phyloP scores from a whole-genome alignment of 1,284 basidiomycete species.

The Rhodotorula sp. region DNA sequence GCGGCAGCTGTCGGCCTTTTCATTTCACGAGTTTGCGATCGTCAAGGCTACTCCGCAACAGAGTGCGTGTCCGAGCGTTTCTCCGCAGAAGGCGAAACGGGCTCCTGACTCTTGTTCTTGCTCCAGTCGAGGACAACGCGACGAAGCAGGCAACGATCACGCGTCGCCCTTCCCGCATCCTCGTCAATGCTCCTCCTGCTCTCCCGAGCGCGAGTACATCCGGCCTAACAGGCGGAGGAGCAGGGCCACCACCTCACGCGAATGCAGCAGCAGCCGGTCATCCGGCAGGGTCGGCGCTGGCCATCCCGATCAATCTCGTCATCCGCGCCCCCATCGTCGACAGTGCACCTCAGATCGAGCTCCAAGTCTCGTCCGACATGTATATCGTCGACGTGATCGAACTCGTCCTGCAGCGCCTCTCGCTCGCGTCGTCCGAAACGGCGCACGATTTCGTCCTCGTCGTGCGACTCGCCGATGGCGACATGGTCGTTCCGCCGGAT shows the following conservation, averaged over 20 bases:
- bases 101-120: neutral
- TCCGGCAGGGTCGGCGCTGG: conserved; percentile 9
- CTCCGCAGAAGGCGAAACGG: neutral
- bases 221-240: neutral
- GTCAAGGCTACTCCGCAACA: conserved; percentile 69
- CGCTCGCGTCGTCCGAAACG: neutral
- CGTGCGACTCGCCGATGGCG: conserved; percentile 63
- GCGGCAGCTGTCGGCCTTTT: conserved; percentile 81
- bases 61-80: conserved; percentile 54
- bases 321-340: conserved; percentile 27
- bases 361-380: conserved; percentile 67
- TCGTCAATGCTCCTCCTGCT: conserved; percentile 10
- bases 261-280: conserved; percentile 6
- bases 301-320: conserved; percentile 27
- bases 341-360: conserved; percentile 42
- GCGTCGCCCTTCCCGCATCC: conserved; percentile 68
- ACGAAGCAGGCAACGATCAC: conserved; percentile 71
- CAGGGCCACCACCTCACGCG: conserved; percentile 54
- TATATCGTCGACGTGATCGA: conserved; percentile 66
- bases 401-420: conserved; percentile 56
- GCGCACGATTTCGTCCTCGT: conserved; percentile 71
- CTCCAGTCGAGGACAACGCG: conserved; percentile 75
- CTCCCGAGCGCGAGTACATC: neutral
- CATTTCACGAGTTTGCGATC: conserved; percentile 86
- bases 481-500: conserved; percentile 84